Evolutionary conservation across 2,329 filamentous ascomycete genomes (phyloP).

Genomic region (Paecilomyces niveus): DNA sequence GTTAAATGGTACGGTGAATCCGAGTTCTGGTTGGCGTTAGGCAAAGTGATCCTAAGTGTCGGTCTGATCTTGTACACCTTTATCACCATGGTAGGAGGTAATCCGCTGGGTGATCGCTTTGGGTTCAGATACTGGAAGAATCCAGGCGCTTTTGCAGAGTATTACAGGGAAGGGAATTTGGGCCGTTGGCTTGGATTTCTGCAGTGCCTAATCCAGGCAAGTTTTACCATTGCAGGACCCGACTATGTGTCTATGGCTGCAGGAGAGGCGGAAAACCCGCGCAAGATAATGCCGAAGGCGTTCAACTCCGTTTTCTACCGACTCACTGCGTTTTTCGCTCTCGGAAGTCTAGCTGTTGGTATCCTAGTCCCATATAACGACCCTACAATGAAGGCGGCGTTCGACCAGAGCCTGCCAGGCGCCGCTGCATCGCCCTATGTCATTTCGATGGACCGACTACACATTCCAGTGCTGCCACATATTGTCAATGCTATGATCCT

Average conservation of each 20-base stretch:
- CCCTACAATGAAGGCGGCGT: conserved; percentile 52
- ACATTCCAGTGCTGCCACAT: conserved; percentile 57
- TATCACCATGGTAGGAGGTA: conserved; percentile 75
- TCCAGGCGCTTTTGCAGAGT: conserved; percentile 63
- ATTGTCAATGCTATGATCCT: conserved; percentile 69
- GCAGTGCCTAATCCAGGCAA: conserved; percentile 64
- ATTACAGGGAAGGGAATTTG: conserved; percentile 56
- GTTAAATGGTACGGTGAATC: conserved; percentile 70
- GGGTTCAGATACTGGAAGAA: conserved; percentile 63
- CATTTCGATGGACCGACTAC: conserved; percentile 59
- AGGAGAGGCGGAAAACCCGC: conserved; percentile 65
- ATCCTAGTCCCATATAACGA: conserved; percentile 67
- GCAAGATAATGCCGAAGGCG: conserved; percentile 62
- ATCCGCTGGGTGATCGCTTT: conserved; percentile 63
- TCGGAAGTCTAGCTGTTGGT: conserved; percentile 65
- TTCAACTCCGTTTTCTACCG: conserved; percentile 77
- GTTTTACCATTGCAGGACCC: conserved; percentile 61
- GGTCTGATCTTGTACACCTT: conserved; percentile 71
- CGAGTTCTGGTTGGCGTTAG: conserved; percentile 67
- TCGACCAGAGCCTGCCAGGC: conserved; percentile 51
- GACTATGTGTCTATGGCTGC: conserved; percentile 61
- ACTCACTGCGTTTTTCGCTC: conserved; percentile 66
- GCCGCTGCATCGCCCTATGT: conserved; percentile 66
- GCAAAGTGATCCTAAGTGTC: conserved; percentile 65
- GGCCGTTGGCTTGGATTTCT: conserved; percentile 72